Percentiles rank a stretch among this genome's conserved stretches.
phyloP scores from a whole-genome alignment of 495 filamentous ascomycete species.

The Xylaria intraflava region DNA sequence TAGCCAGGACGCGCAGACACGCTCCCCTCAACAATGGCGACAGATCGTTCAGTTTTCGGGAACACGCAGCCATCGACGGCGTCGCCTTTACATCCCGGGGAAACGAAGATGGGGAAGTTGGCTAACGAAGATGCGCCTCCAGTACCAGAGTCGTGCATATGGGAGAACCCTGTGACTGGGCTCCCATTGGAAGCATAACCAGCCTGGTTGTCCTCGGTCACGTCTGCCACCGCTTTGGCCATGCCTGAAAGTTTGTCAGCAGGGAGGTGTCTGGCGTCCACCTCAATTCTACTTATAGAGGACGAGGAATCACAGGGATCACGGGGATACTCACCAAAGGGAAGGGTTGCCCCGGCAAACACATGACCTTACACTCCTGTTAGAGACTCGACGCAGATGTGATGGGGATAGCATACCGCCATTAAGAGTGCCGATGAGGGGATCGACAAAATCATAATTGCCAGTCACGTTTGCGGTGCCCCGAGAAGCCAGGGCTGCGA shows the following conservation, averaged over 20 bases:
- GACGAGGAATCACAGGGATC: neutral
- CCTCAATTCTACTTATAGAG: neutral
- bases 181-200: conserved; percentile 58
- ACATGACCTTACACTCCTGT: conserved; percentile 40
- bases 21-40: conserved; percentile 40
- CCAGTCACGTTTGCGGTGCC: conserved; percentile 5
- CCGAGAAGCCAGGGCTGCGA: conserved; percentile 2
- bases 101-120: conserved; percentile 62
- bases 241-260: conserved; percentile 38
- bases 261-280: neutral
- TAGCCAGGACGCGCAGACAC: conserved; percentile 56
- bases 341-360: conserved; percentile 54
- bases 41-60: conserved; percentile 42
- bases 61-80: conserved; percentile 53
- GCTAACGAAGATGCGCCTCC: conserved; percentile 58
- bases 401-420: conserved; percentile 46
- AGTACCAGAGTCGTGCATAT: conserved; percentile 60
- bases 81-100: conserved; percentile 53
- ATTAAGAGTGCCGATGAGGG: conserved; percentile 54
- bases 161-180: conserved; percentile 54
- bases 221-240: conserved; percentile 66
- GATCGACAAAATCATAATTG: conserved; percentile 40
- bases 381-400: conserved; percentile 17
- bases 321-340: conserved; percentile 44
- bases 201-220: conserved; percentile 55